Base-by-base conservation (phyloP, 108 stramenopile species). In the Nitzschia sp. region DNA sequence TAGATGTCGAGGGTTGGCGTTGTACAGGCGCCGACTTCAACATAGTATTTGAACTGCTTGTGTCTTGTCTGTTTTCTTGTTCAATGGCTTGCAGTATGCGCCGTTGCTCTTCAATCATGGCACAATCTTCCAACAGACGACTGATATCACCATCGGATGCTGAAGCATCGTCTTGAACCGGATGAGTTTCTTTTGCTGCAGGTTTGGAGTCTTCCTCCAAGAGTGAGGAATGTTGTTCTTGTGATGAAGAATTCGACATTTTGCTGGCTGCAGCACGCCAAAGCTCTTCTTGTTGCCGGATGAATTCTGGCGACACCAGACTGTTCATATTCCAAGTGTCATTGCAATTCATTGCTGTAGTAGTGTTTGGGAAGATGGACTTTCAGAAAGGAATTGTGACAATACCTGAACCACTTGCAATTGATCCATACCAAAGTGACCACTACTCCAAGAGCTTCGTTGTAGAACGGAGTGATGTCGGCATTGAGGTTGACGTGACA, bases 21-120 rank as follows among this genome's bases (percentile, higher is more conserved):
- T 34, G 29, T 5, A 34, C 29, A 34, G 29, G 29, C 29, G 5
- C 3, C 29, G 29, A 5, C 29, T 34, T 34, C 29, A 34, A 34
- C 29, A 5, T 34, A 34, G 29, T 34, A 34, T 5, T 34, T 34
- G 29, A 1, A 34, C 3, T 34, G 54, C 9, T 34, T 0, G 1
- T 39, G 37, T 41, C 43, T 20, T 43, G 15, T 8, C 1, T 46
- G 5, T 3, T 43, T 15, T 20, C 43, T 21, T 46, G 43, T 19
- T 62, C n/a, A 19, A 62, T 43, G 8, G 15, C 5, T 44, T 44
- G 10, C n/a, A 62, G 10, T 21, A 62, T 62, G 5, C 61, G 41
- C 1, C 19, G 61, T 42, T 62, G 61, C 8, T 62, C 61, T 21
- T 62, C 61, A 46, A 62, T 62, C 61, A 62, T 44, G 10, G 41